A percentile compares a stretch with the other conserved stretches of the same genome.
Conservation (phyloP, 2,329 filamentous ascomycete species). For the Rugonectria rugulosa region DNA sequence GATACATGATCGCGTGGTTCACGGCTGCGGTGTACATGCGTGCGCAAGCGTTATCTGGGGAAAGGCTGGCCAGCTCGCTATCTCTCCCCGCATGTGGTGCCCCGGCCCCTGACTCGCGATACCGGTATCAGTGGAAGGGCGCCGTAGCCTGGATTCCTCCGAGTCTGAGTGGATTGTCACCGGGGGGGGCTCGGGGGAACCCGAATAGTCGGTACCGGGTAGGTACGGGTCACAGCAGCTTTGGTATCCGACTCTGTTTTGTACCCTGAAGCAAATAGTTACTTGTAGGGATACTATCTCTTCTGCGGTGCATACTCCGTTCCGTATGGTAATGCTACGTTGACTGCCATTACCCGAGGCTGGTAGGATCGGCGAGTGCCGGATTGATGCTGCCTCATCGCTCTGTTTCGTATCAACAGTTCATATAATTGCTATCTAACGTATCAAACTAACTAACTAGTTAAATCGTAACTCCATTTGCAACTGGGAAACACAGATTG, state of each 20-base stretch:
- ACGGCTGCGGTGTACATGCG: not conserved
- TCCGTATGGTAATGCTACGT: not conserved
- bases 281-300: too few relatives aligned
- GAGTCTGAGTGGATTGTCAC: conserved; percentile 6
- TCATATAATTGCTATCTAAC: too few relatives aligned
- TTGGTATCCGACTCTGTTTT: too few relatives aligned
- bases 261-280: too few relatives aligned
- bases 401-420: not conserved
- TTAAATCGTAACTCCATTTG: too few relatives aligned
- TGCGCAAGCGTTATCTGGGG: conserved; percentile 12
- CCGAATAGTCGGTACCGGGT: conserved; percentile 3
- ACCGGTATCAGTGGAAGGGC: not conserved
- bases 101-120: not conserved
- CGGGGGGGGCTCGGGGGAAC: conserved; percentile 14
- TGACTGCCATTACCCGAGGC: not conserved
- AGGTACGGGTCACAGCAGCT: too few relatives aligned
- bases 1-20: conserved; percentile 8
- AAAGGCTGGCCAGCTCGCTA: conserved; percentile 8
- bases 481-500: not conserved
- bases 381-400: not conserved
- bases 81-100: conserved; percentile 15
- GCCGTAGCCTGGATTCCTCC: conserved; percentile 22
- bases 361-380: not conserved
- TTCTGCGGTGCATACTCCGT: too few relatives aligned
- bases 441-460: too few relatives aligned